Base-by-base conservation (phyloP, 306 rosid species). In the Castanea crenata region DNA sequence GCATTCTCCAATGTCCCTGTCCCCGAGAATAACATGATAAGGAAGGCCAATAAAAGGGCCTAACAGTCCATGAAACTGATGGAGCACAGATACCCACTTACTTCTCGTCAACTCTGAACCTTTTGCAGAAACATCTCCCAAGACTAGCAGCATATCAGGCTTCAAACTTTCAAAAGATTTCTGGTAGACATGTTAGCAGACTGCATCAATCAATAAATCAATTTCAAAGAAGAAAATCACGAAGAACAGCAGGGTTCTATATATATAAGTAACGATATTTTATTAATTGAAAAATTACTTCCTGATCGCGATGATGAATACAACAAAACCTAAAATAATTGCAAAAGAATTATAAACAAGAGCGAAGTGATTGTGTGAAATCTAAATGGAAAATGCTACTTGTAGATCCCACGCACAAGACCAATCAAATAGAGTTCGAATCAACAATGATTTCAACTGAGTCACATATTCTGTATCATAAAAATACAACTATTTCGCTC, bases 111-210 rank as follows among this genome's bases (percentile, higher is more conserved):
- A 79, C 64, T 84, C 81, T 31, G 82, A 78, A n/a, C 96, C 96
- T 55, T 77, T 83, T 54, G 96, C 91, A 76, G 96, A 89, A 67
- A 91, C 81, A 69, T 91, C 96, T 31, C 96, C 96, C 85, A 91
- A 74, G 52, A 91, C 90, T 13, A 91, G 61, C 63, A 91, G 88
- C 91, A 91, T 81, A 81, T 91, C 93, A 77, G 93, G 93, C 82
- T 83, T 77, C 87, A 89, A 35, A 71, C 62, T 76, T 64, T 78
- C 82, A 74, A 84, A 86, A 73, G 96, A 91, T 79, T 89, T 91
- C 93, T 91, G 89, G 83, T 76, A 64, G 81, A 75, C 55, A 75
- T 69, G 77, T 81, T 74, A 73, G 38, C 38, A 49, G 63, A 84
- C 27, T 51, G 38, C 5, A 77, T 14, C 21, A 38, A 19, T 19